Evolutionary conservation across 768 basidiomycete species (phyloP), one percentile per base, ranked within the genome.

Genomic region (Serendipita vermifera): DNA sequence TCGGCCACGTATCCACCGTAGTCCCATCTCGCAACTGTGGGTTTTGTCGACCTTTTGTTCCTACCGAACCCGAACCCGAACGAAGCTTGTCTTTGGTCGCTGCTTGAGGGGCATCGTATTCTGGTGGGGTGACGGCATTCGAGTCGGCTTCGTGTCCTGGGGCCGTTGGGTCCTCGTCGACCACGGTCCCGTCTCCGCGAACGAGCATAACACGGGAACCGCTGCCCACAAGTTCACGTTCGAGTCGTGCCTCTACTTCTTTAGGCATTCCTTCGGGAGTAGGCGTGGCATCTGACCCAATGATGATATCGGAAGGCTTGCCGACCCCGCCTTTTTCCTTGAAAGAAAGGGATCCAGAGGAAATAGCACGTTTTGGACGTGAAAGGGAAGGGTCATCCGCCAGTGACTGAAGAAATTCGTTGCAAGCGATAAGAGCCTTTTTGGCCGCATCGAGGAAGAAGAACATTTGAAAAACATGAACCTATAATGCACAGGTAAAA

Each of bases 381-480:
- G 24, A 5, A 11, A 66, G 70, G 64, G 80, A 77, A 31, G 74
- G 63, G 54, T 74, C 71, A 4, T 81, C 79, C n/a, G 86, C 73
- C 39, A 73, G 69, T 33, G 75, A 71, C 41, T 75, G 74, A 31
- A 85, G 80, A 64, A 88, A 90, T 58, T 80, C 74, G 29, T 77
- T 76, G 67, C 83, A 85, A 3, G 84, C 83, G 51, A 75, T 60
- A 66, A 86, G 87, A 2, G 87, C 80, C 39, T 77, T 77, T n/a
- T 70, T 75, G 26, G 83, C 69, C 2, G 78, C 73, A 6, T 79
- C 74, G 20, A 88, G 73, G 67, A 89, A 94, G 0, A 88, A 86
- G 62, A 88, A 87, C 14, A 81, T 75, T 66, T 94, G 92, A 66
- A 97, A 97, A 11, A 94, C 87, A 62, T 97, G 92, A 11, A 91